Base-by-base conservation (phyloP, 148 eudicot species). In the Simmondsia chinensis region DNA sequence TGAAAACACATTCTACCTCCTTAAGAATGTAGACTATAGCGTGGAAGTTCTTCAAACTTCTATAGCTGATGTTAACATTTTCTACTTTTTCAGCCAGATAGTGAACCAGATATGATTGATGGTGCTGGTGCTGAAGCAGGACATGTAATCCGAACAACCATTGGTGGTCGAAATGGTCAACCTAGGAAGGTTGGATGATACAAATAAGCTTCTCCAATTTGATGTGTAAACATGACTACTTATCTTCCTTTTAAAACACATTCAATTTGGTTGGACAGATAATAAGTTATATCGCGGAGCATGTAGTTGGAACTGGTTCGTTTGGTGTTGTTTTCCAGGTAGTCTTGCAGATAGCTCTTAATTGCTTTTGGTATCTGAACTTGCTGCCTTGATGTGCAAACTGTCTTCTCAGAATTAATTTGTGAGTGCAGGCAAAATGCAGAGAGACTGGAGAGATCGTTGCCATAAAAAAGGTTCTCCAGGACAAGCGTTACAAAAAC, bases 401-500 rank as follows among this genome's bases (percentile, higher is more conserved):
- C 36, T 52, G 35, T 56, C 29, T 40, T 33, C 14, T 38, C 12
- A 41, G 24, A 20, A 23, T 7, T 14, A 16, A 28, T 32, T 56
- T 10, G 54, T 51, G 36, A 25, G 4, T 35, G 30, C 61, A 93
- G 99, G 99, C 99, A 29, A 93, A 93, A 68, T 93, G 99, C 65
- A 77, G 94, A 65, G 99, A 93, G 59, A 86, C 99, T 6, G 99
- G 96, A 42, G 99, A 93, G 69, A 77, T 86, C 43, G 94, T 93
- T 46, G 99, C 99, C 36, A 93, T 93, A 53, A 93, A 93, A 72
- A 93, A 93, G 76, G 99, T 93, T 63, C 82, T 93, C 52, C 99
- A 93, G 59, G 99, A 93, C 72, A 93, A 86, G 74, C 99, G 96
- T 46, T 93, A 93, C 77, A 93, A 93, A 75, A 93, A 93, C 56